Evolutionary conservation across 148 eudicot genomes (phyloP), one percentile per base, ranked within the genome.

Genomic region (Cornus kousa): DNA sequence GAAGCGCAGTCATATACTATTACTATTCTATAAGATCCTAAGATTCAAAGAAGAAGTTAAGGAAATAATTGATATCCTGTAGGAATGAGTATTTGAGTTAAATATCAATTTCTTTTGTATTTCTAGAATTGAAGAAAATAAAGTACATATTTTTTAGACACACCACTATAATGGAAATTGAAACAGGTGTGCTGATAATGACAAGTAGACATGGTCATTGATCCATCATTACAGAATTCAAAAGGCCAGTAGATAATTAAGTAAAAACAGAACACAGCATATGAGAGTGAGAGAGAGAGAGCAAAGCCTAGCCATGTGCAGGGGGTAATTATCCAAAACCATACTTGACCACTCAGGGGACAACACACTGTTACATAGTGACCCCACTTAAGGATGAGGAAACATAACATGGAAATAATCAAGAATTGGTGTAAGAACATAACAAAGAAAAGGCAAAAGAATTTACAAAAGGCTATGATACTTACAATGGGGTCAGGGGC

Each of bases 401-500:
- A 62, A 62, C 66, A 62, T 62, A 20, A 62, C 66, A 3, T n/a
- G 66, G 23, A 17, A 57, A 57, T n/a, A 2, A 75, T 48, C 7
- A 37, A 28, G 67, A 72, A 78, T 67, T 31, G 57, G 16, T 66
- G 22, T 68, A 16, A 31, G 67, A 83, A 76, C 82, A 84, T 33
- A 71, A 23, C 72, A 70, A 74, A 39, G 76, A 67, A 73, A 39
- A 31, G 76, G 50, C 16, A 40, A 17, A 40, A 72, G 28, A 66
- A 55, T 40, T 19, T 0, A 43, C 1, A 2, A 71, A 57, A 9
- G 22, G 7, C 16, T 0, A 28, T 8, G 67, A 75, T 23, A 84
- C 97, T 87, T 87, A 92, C 99, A 81, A 92, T 73, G 20, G 97
- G 97, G 82, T 95, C 99, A 31, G 98, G 99, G 39, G 99, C 98